Evolutionary conservation across 306 rosid genomes (phyloP), one percentile per base, ranked within the genome.

Genomic region (Vigna hirtella): DNA sequence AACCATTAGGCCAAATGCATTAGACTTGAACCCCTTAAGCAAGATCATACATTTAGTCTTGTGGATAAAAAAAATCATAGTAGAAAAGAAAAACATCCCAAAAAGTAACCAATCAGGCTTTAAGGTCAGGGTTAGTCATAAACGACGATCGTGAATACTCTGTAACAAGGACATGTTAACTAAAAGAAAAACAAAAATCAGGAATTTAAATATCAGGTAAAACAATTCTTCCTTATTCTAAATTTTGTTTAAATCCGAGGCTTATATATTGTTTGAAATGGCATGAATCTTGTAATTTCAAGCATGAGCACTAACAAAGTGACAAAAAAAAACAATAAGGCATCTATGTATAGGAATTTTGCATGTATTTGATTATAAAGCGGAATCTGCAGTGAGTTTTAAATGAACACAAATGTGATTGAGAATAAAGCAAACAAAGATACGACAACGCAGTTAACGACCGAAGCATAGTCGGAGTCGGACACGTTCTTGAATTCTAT

Each of bases 391-490:
- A 53, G 15, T 14, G 62, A 26, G 24, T 43, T 59, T 14, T 57
- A 20, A 38, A 68, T 10, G 40, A 55, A 75, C 40, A 81, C 40
- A 7, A 30, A 38, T 9, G 32, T 18, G 30, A 42, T 17, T 40
- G 51, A 15, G 40, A 65, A 64, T 6, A 32, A 63, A n/a, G 7
- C 68, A 42, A 68, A 14, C 7, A 68, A 68, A 97, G 98, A 95
- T 95, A 92, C 96, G 86, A 63, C 20, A 70, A 95, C 85, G 70
- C 81, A 77, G 48, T 88, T 85, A 28, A 77, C 48, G 67, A 87
- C 75, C n/a, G 90, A 85, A 81, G 64, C 81, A 77, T 83, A 28
- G 14, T 91, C 84, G 0, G 88, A 84, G 58, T 93, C 86, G 0
- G 90, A 85, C 72, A 78, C 70, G 45, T 87, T 81, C 15, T 81